phyloP scores from a whole-genome alignment of 768 basidiomycete genomes.

The Mycena latifolia region DNA sequence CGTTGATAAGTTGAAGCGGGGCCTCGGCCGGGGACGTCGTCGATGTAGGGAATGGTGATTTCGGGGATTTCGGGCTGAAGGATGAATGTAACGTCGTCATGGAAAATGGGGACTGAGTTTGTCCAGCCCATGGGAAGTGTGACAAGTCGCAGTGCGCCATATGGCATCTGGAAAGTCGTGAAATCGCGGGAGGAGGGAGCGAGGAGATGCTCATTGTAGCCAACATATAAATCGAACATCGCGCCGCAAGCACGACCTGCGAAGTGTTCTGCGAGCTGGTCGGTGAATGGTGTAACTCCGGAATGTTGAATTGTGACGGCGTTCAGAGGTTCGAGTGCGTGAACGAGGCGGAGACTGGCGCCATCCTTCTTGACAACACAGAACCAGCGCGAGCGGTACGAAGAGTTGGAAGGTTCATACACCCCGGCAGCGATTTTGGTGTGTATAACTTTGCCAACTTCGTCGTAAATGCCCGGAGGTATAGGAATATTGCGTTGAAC shows the following conservation, averaged over 20 bases:
- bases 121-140: conserved; percentile 48
- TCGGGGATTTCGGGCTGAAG: conserved; percentile 15
- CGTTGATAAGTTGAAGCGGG: background rate
- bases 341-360: conserved; percentile 32
- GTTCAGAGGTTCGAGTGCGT: conserved; percentile 36
- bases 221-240: conserved; percentile 39
- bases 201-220: conserved; percentile 44
- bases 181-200: conserved; percentile 41
- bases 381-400: conserved; percentile 27
- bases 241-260: conserved; percentile 13
- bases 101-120: conserved; percentile 14
- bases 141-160: conserved; percentile 37
- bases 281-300: conserved; percentile 30
- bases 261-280: conserved; percentile 18
- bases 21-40: conserved; percentile 28
- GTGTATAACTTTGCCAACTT: conserved; percentile 11
- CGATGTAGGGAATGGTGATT: conserved; percentile 28
- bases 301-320: conserved; percentile 32
- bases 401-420: conserved; percentile 16
- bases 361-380: conserved; percentile 35
- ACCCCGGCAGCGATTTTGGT: conserved; percentile 4
- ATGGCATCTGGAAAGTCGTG: conserved; percentile 47
- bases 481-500: conserved; percentile 36
- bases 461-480: conserved; percentile 37
- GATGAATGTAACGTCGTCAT: conserved; percentile 13